A percentile compares a stretch with the other conserved stretches of the same genome.
These are phyloP conservation scores for Sindora glabra DNA, from an alignment of 306 rosid genomes.

Conservation along the genomic window DNA sequence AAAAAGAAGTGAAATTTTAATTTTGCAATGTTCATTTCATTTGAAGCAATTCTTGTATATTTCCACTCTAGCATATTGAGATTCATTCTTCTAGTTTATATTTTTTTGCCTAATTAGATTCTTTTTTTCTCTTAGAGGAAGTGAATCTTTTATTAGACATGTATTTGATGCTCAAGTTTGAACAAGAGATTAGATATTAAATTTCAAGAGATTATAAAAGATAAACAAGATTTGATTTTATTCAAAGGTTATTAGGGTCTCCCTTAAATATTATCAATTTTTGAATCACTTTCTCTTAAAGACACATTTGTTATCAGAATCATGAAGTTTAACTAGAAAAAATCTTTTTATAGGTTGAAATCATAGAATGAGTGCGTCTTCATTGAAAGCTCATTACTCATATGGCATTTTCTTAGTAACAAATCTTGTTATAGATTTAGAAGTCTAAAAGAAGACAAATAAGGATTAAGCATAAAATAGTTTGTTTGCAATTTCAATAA, in stretches of 20 bases:
- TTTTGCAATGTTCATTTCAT: neutral
- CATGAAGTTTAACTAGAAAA: neutral
- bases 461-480: no score
- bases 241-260: neutral
- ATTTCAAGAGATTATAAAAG: neutral
- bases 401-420: conserved; percentile 56
- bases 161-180: neutral
- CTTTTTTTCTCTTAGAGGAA: neutral
- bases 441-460: no score
- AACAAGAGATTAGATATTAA: neutral
- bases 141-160: neutral
- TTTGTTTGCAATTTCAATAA: no score
- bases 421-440: conserved; percentile 53
- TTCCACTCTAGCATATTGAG: neutral
- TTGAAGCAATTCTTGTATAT: neutral
- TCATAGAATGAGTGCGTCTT: conserved; percentile 49
- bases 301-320: neutral
- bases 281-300: neutral
- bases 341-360: neutral
- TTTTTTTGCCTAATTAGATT: neutral
- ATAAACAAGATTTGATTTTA: neutral
- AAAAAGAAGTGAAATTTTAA: neutral
- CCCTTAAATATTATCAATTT: neutral
- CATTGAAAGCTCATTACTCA: conserved; percentile 50
- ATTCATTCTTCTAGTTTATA: neutral